These are phyloP conservation scores for Globisporangium polare DNA, from an alignment of 352 stramenopile species.

Conservation along the genomic window DNA sequence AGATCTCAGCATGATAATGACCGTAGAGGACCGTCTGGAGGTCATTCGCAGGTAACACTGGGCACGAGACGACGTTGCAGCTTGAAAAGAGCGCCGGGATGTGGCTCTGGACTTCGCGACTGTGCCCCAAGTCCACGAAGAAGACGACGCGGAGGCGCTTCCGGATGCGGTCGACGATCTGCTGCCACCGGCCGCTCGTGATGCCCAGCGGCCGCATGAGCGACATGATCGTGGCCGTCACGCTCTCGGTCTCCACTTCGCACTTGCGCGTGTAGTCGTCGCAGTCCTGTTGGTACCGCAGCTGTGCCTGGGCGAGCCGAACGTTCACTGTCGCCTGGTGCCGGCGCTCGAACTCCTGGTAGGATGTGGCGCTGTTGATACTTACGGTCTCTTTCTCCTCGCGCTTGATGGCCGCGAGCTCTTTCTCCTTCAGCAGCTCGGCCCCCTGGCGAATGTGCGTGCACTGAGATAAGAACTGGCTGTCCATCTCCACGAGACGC, in stretches of 20 bases:
- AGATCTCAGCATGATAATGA: conserved; percentile 40
- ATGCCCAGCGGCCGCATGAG: conserved; percentile 64
- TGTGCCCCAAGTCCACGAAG: conserved; percentile 28
- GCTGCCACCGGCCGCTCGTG: conserved; percentile 67
- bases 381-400: conserved; percentile 32
- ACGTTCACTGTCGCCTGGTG: conserved; percentile 23
- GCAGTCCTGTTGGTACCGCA: conserved; percentile 57
- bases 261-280: conserved; percentile 52
- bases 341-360: conserved; percentile 36
- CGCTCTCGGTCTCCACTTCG: conserved; percentile 70
- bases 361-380: conserved; percentile 17
- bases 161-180: conserved; percentile 51
- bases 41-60: conserved; percentile 20
- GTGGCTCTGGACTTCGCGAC: background rate
- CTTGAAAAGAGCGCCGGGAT: conserved; percentile 29
- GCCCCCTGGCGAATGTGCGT: conserved; percentile 29
- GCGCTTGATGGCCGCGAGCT: conserved; percentile 19
- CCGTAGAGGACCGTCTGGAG: conserved; percentile 37
- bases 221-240: conserved; percentile 72
- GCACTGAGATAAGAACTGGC: conserved; percentile 24
- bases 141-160: conserved; percentile 47
- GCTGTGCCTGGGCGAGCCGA: conserved; percentile 30
- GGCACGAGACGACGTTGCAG: conserved; percentile 30
- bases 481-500: conserved; percentile 47
- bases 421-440: conserved; percentile 26